A percentile compares a stretch with the other conserved stretches of the same genome.
Conservation (phyloP, 176 grass and related monocot species). For the Ensete ventricosum region DNA sequence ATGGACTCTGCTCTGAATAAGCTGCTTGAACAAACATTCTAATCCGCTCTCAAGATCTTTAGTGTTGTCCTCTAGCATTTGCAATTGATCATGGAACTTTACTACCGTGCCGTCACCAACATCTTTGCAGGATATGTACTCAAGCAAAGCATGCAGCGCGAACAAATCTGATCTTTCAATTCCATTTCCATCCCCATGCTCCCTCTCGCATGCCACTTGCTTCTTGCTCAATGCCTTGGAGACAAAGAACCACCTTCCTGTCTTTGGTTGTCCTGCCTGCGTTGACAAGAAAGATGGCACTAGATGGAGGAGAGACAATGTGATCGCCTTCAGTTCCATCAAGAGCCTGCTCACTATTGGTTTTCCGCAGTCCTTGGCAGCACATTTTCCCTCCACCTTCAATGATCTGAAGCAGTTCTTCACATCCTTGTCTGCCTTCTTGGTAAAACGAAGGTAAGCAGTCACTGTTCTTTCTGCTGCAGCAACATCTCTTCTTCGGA, state of each 20-base stretch:
- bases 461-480: conserved; percentile 16
- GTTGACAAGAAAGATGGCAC: conserved; percentile 14
- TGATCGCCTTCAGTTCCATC: conserved; percentile 33
- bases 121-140: not conserved
- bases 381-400: conserved; percentile 1
- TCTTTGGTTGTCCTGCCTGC: conserved; percentile 22
- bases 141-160: not conserved
- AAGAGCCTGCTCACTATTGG: conserved; percentile 22
- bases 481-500: conserved; percentile 31
- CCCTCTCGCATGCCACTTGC: conserved; percentile 20
- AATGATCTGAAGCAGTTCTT: conserved; percentile 27
- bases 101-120: not conserved
- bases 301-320: conserved; percentile 29
- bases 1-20: conserved; percentile 22
- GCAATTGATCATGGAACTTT: not conserved
- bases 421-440: conserved; percentile 20
- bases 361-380: not conserved
- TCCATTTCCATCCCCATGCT: conserved; percentile 7
- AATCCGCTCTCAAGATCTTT: conserved; percentile 20
- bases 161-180: not conserved
- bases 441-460: not conserved
- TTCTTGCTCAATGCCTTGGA: conserved; percentile 33
- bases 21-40: conserved; percentile 16
- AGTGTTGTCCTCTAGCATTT: not conserved
- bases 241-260: conserved; percentile 35